A percentile compares a stretch with the other conserved stretches of the same genome.
These are phyloP conservation scores for Scenedesmus sp. DNA, from an alignment of 163 green algal genomes.

Conservation along the genomic window DNA sequence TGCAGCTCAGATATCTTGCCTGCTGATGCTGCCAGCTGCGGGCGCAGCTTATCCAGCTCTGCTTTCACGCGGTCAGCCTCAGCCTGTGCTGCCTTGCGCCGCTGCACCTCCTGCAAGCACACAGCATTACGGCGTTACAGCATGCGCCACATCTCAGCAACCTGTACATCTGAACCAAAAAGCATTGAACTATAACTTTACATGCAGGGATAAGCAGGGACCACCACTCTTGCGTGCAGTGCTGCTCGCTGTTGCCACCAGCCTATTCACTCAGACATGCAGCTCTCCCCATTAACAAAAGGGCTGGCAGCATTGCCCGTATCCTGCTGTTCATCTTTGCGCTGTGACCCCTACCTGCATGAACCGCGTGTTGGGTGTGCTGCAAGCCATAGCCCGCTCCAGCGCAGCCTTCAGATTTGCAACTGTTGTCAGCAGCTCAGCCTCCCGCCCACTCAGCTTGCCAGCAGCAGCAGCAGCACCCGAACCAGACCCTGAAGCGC, in stretches of 20 bases:
- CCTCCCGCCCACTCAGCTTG: slow-evolving; percentile 59
- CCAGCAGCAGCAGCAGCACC: not conserved
- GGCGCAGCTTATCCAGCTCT: slow-evolving; percentile 62
- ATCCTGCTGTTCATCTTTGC: not conserved
- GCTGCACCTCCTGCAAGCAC: slow-evolving; percentile 62
- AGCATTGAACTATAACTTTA: no score
- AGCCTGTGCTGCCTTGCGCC: slow-evolving; percentile 68
- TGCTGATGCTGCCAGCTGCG: slow-evolving; percentile 50
- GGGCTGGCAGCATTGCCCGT: not conserved
- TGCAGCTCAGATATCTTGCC: slow-evolving; percentile 66
- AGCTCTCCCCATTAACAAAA: no score
- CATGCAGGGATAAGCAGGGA: no score
- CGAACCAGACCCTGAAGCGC: not conserved
- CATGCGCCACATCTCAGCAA: not conserved
- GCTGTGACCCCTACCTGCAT: slow-evolving; percentile 63
- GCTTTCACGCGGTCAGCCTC: slow-evolving; percentile 42
- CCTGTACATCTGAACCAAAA: not conserved
- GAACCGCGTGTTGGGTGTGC: slow-evolving; percentile 71
- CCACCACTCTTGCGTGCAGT: no score
- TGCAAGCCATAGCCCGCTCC: slow-evolving; percentile 66
- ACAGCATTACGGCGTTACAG: not conserved
- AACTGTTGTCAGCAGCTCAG: slow-evolving; percentile 74
- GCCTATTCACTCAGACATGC: not conserved
- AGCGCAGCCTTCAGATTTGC: slow-evolving; percentile 73
- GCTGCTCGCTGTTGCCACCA: not conserved